Conservation (phyloP, 2,329 filamentous ascomycete genomes). For the Hymenoscyphus infarciens region DNA sequence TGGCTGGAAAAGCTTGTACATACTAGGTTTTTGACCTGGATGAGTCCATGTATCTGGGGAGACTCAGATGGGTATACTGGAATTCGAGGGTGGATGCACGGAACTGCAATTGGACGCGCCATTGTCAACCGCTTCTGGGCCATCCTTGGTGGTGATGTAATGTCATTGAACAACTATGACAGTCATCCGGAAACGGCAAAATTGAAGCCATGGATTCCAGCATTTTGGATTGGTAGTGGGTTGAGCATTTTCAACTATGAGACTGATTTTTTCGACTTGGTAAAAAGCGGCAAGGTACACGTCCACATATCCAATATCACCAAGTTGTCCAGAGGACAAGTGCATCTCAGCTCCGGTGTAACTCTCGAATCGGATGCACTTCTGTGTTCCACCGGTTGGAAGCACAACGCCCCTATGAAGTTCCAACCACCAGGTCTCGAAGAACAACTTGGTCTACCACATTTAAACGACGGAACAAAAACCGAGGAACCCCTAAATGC, state of each 20-base stretch:
- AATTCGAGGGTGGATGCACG: conserved; percentile 54
- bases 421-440: conserved; percentile 49
- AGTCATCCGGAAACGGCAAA: conserved; percentile 50
- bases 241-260: conserved; percentile 60
- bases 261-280: conserved; percentile 53
- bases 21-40: conserved; percentile 67
- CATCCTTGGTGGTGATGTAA: conserved; percentile 53
- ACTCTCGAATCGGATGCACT: conserved; percentile 48
- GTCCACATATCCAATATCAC: conserved; percentile 52
- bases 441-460: conserved; percentile 48
- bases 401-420: conserved; percentile 47
- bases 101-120: conserved; percentile 52
- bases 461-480: conserved; percentile 33
- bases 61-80: conserved; percentile 55
- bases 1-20: conserved; percentile 66
- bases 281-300: conserved; percentile 48
- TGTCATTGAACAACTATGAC: conserved; percentile 51
- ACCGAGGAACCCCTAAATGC: not conserved
- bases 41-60: conserved; percentile 73
- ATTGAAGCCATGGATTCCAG: conserved; percentile 49
- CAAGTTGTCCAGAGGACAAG: conserved; percentile 41
- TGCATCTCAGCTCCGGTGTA: conserved; percentile 50
- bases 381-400: conserved; percentile 58
- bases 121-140: conserved; percentile 57
- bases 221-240: conserved; percentile 51